Percentiles rank a stretch among this genome's conserved stretches.
These are phyloP conservation scores for Astrocystis sublimbata DNA, from an alignment of 495 filamentous ascomycete genomes.

Conservation along the genomic window DNA sequence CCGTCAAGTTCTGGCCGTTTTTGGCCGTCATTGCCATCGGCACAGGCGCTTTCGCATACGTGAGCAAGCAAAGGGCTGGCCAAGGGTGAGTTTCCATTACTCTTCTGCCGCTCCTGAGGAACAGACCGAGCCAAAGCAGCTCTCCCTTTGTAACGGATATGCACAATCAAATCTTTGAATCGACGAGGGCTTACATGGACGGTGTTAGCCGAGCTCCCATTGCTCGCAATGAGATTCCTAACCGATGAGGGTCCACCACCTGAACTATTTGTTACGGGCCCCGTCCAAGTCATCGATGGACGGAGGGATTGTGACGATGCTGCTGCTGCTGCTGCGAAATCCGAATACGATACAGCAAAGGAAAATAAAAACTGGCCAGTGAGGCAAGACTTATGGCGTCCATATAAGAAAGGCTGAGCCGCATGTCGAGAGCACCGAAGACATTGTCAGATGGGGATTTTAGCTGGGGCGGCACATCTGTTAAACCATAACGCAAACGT, in stretches of 20 bases:
- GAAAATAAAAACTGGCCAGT: too few species aligned
- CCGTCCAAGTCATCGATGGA: constrained; percentile 56
- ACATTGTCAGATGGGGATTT: constrained; percentile 72
- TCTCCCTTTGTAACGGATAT: not conserved
- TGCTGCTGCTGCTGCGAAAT: too few species aligned
- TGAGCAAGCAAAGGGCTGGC: constrained; percentile 40
- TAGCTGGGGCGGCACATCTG: constrained; percentile 62
- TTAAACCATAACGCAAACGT: constrained; percentile 64
- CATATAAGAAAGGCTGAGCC: too few species aligned
- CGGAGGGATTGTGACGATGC: too few species aligned
- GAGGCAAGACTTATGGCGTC: too few species aligned
- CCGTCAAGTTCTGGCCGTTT: constrained; percentile 54
- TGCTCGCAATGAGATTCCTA: constrained; percentile 19
- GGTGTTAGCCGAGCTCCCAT: constrained; percentile 14
- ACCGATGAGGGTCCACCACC: not conserved
- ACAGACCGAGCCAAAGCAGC: too few species aligned
- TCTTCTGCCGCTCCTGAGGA: not conserved
- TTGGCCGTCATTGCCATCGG: constrained; percentile 47
- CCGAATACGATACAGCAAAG: too few species aligned
- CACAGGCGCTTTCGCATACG: constrained; percentile 47
- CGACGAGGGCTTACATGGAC: constrained; percentile 5
- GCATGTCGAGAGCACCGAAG: too few species aligned
- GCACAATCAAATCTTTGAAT: not conserved
- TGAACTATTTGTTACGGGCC: not conserved
- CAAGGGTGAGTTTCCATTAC: constrained; percentile 27